Base-by-base conservation (phyloP, 2,329 filamentous ascomycete species). In the Metarhizium guizhouense region DNA sequence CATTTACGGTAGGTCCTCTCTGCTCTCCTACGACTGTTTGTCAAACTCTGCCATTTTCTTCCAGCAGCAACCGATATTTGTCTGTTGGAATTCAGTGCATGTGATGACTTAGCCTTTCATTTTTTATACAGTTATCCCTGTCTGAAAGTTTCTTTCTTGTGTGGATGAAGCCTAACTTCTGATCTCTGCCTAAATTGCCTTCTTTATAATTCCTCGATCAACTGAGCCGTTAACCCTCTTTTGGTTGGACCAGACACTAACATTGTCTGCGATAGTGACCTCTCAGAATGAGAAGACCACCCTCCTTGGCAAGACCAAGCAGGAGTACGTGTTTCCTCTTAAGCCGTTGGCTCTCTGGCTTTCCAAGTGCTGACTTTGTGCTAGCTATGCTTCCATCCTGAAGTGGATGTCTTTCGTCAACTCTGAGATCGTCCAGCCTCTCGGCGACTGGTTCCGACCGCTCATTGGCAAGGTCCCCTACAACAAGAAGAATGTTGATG, bases 231-330 rank as follows among this genome's bases (percentile, higher is more conserved):
- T 3, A 3, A 34, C 30, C 25, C 8, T 38, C 18, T 25, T n/a
- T 4, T n/a, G 54, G 50, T 32, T 47, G 13, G 13, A 54, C 16
- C 1, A 4, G 45, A 55, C 59, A 63, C 70, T 75, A 65, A 76
- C 67, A 56, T 34, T 63, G 57, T 34, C 32, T 59, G 60, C 34
- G 2, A 30, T 70, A 97, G 94, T 99, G 73, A 91, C 94, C 69
- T 97, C 94, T 67, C 94, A 99, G 81, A 99, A 99, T 76, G 94
- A 97, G 87, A 97, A 97, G 88, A 99, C 94, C 68, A 95, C 91
- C 66, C 91, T 99, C 64, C 86, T 99, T 68, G 94, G 94, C 72
- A 97, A 97, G 87, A 99, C 92, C 79, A 99, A 99, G 88, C 93
- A 99, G 82, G 94, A 99, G 85, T 91, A 78, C 73, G 80, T 72